These are phyloP conservation scores for Auricularia cornea DNA, from an alignment of 768 basidiomycete genomes.

Conservation along the genomic window DNA sequence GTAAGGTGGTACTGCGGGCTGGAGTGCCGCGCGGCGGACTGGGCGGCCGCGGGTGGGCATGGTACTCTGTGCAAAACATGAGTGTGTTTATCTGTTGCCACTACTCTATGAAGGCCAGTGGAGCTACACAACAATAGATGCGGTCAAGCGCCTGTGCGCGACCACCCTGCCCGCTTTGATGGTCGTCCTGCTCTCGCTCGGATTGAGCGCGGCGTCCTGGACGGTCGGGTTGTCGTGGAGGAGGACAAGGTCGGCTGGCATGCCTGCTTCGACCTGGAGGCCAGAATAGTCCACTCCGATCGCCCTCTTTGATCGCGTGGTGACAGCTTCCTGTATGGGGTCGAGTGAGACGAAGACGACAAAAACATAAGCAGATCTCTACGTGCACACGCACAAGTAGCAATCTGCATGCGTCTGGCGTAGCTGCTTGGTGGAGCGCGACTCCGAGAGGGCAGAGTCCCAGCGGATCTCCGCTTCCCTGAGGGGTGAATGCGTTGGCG, in stretches of 20 bases:
- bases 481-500: constrained; percentile 61
- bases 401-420: constrained; percentile 34
- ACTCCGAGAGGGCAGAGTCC: constrained; percentile 50
- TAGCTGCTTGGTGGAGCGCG: constrained; percentile 51
- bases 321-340: background rate
- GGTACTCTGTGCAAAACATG: background rate
- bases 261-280: background rate
- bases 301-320: background rate
- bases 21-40: background rate
- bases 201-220: background rate
- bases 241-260: background rate
- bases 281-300: background rate
- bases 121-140: background rate
- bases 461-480: constrained; percentile 57
- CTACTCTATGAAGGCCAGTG: too few relatives aligned
- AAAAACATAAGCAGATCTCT: too few relatives aligned
- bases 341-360: constrained; percentile 3
- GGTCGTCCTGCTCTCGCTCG: background rate
- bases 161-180: background rate
- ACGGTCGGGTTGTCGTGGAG: background rate
- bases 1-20: background rate
- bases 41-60: background rate
- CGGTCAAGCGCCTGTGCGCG: background rate
- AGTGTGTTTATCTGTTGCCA: too few relatives aligned
- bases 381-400: constrained; percentile 36